phyloP scores from a whole-genome alignment of 345 rosid species.

The Eucalyptus pumila region DNA sequence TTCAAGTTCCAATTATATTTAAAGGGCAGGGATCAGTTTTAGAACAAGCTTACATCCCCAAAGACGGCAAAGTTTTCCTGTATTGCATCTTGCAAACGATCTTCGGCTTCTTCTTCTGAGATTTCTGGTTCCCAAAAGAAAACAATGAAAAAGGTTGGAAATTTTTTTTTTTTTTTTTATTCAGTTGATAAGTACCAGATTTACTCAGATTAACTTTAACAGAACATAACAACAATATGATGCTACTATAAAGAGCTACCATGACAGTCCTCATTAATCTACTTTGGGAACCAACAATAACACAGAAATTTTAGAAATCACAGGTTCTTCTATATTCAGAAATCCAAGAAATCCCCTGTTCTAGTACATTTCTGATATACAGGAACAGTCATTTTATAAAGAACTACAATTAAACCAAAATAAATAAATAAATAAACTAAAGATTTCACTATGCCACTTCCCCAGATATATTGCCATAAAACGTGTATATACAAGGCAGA shows the following conservation, averaged over 20 bases:
- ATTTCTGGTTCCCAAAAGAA: constrained; percentile 46
- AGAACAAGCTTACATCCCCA: constrained; percentile 67
- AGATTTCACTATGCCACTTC: neutral
- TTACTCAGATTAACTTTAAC: neutral
- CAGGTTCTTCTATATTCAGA: neutral
- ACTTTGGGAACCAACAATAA: neutral
- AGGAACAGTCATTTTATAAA: neutral
- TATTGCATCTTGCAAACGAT: constrained; percentile 83
- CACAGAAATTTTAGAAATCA: neutral
- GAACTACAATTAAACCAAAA: neutral
- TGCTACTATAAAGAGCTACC: neutral
- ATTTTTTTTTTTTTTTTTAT: neutral
- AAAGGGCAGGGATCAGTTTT: neutral
- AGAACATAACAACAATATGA: neutral
- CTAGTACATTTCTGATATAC: neutral
- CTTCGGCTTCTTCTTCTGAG: constrained; percentile 97
- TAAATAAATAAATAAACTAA: neutral
- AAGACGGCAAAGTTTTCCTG: constrained; percentile 94
- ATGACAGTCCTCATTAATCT: neutral
- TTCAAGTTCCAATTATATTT: neutral
- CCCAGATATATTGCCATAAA: neutral
- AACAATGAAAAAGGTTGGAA: neutral
- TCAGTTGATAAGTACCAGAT: neutral
- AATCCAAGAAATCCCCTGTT: neutral
- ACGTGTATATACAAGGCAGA: neutral